Evolutionary conservation across 148 eudicot species (phyloP).

Genomic region (Mesembryanthemum crystallinum): DNA sequence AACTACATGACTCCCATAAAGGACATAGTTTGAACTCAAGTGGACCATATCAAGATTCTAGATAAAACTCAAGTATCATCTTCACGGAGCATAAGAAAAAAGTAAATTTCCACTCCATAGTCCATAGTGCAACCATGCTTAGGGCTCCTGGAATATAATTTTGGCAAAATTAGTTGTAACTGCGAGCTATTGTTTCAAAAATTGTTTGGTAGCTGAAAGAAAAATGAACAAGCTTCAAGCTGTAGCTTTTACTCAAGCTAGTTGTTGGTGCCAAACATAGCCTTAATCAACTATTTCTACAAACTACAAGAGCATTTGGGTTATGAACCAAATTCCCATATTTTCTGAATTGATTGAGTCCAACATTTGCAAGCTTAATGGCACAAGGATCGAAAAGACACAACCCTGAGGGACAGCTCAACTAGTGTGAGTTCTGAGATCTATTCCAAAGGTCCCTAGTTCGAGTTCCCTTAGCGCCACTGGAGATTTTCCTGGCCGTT

Average conservation of each 20-base stretch:
- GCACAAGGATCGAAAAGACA: not conserved
- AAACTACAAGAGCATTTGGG: not conserved
- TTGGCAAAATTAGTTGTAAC: too few species aligned
- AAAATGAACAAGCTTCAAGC: too few species aligned
- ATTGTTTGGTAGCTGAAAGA: too few species aligned
- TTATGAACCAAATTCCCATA: not conserved
- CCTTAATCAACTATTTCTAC: not conserved
- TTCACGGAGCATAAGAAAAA: not conserved
- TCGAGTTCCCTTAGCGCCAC: too few species aligned
- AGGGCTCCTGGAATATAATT: not conserved
- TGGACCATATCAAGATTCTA: not conserved
- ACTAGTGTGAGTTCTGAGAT: not conserved
- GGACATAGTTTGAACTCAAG: not conserved
- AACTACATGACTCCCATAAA: not conserved
- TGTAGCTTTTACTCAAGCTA: too few species aligned
- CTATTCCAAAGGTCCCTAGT: too few species aligned
- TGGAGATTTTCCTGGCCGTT: too few species aligned
- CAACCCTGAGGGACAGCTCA: not conserved
- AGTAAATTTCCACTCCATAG: not conserved
- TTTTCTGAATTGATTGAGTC: not conserved
- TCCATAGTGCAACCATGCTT: not conserved
- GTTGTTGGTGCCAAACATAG: too few species aligned
- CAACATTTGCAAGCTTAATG: not conserved
- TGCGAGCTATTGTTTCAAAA: too few species aligned
- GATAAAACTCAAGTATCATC: not conserved